phyloP scores from a whole-genome alignment of 202 grass and related monocot species.

The Miscanthus sacchariflorus region DNA sequence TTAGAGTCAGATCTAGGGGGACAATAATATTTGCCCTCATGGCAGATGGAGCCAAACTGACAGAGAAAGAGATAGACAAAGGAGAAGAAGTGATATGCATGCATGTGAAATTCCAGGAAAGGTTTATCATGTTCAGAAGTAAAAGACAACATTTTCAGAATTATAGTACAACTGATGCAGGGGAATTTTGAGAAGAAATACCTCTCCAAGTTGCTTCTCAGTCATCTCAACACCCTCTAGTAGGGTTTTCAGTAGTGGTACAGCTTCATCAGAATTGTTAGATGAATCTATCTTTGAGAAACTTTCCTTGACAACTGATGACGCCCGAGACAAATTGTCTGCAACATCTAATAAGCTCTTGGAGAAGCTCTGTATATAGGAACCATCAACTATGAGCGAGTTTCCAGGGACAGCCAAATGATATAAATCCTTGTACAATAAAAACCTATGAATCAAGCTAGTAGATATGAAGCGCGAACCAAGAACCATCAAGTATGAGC shows the following conservation, averaged over 20 bases:
- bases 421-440: background rate
- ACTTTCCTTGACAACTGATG: constrained; percentile 82
- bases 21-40: background rate
- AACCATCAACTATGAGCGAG: constrained; percentile 19
- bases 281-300: constrained; percentile 73
- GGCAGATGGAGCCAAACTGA: background rate
- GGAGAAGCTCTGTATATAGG: constrained; percentile 60
- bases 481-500: constrained; percentile 11
- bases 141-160: background rate
- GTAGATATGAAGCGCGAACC: background rate
- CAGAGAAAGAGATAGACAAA: background rate
- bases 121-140: background rate
- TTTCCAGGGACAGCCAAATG: background rate
- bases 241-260: constrained; percentile 71
- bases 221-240: constrained; percentile 94
- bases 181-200: constrained; percentile 24
- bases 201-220: constrained; percentile 83
- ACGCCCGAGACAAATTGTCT: constrained; percentile 84
- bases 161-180: background rate
- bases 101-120: background rate
- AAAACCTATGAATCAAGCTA: constrained; percentile 1
- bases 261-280: constrained; percentile 68
- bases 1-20: background rate
- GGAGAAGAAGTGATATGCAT: background rate
- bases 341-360: constrained; percentile 88